Percentiles rank a stretch among this genome's conserved stretches.
phyloP scores from a whole-genome alignment of 2,329 filamentous ascomycete genomes.

The Phaeosphaeria sp. region DNA sequence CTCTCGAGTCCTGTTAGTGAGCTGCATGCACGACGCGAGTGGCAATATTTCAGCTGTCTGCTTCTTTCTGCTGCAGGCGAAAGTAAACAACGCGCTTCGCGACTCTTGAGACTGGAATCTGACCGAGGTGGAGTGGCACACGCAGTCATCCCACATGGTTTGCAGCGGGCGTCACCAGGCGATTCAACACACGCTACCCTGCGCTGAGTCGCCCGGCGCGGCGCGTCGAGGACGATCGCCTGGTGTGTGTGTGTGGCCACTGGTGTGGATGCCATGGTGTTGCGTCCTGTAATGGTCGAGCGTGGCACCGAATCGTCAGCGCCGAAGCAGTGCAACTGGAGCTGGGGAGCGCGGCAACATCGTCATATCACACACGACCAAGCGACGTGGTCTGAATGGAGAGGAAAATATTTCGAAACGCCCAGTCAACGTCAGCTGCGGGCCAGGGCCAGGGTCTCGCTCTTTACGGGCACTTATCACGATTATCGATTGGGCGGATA shows the following conservation, averaged over 20 bases:
- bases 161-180: constrained; percentile 9
- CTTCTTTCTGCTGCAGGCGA: constrained; percentile 3
- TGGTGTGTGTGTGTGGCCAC: background rate
- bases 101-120: constrained; percentile 6
- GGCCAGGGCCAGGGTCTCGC: constrained; percentile 35
- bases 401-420: constrained; percentile 44
- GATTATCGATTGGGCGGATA: constrained; percentile 50
- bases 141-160: constrained; percentile 21
- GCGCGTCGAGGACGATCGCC: constrained; percentile 26
- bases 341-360: constrained; percentile 15
- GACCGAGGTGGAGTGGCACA: constrained; percentile 16
- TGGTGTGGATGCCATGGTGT: constrained; percentile 18
- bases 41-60: constrained; percentile 11
- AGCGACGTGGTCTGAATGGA: constrained; percentile 32
- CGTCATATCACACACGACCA: constrained; percentile 29
- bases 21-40: constrained; percentile 22
- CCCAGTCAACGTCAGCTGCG: constrained; percentile 35
- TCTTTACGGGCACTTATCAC: constrained; percentile 42
- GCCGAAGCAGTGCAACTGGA: constrained; percentile 3
- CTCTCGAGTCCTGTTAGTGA: constrained; percentile 20
- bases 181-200: constrained; percentile 1
- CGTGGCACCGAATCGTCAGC: constrained; percentile 37
- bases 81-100: constrained; percentile 19
- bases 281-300: constrained; percentile 24
- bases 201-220: constrained; percentile 23